Conservation (phyloP, 2,329 filamentous ascomycete genomes). For the Teratosphaeria destructans region DNA sequence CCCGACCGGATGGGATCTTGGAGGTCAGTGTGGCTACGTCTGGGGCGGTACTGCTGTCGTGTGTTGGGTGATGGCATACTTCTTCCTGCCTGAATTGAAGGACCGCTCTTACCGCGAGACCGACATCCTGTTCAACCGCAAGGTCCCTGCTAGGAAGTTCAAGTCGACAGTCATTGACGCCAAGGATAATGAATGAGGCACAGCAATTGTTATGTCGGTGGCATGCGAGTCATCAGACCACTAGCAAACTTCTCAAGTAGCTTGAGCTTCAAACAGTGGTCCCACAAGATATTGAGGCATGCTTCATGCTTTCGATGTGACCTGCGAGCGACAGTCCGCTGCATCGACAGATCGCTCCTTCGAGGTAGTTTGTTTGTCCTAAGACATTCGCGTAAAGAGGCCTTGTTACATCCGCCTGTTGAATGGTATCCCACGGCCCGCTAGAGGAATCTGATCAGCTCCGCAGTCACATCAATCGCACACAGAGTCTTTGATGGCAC, state of each 20-base stretch:
- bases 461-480: no score
- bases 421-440: no score
- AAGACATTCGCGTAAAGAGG: no score
- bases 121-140: conserved; percentile 37
- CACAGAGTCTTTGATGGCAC: no score
- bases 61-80: conserved; percentile 33
- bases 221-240: not conserved
- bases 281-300: not conserved
- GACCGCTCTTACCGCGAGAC: conserved; percentile 35
- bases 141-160: conserved; percentile 34
- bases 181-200: conserved; percentile 1
- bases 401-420: no score
- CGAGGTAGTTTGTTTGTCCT: no score
- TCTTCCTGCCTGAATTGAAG: conserved; percentile 37
- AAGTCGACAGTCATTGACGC: conserved; percentile 33
- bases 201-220: not conserved
- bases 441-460: no score
- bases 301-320: no score
- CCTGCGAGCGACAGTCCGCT: no score
- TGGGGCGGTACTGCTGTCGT: conserved; percentile 36
- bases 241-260: not conserved
- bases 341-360: no score
- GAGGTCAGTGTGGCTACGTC: conserved; percentile 40
- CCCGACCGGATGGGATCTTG: conserved; percentile 24
- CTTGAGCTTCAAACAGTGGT: not conserved